Conservation (phyloP, 345 rosid species). For the Ceriops tagal region DNA sequence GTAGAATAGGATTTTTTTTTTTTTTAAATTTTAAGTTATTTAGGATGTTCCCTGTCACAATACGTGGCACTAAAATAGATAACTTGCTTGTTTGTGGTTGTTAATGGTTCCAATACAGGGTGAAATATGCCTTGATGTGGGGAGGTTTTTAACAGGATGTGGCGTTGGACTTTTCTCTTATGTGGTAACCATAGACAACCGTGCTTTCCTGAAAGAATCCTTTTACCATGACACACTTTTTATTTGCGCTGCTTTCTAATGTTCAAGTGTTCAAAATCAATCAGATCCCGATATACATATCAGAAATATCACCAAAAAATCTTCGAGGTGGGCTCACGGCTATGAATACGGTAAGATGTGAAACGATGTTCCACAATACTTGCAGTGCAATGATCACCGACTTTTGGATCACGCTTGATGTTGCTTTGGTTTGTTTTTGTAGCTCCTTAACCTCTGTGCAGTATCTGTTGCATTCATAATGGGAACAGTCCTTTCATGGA, state of each 20-base stretch:
- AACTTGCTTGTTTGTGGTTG: background rate
- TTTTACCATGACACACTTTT: background rate
- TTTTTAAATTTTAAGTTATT: background rate
- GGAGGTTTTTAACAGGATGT: conserved; percentile 73
- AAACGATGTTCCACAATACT: background rate
- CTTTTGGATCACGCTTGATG: background rate
- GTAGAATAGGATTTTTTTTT: background rate
- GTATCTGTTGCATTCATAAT: conserved; percentile 54
- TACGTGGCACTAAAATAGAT: background rate
- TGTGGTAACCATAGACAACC: conserved; percentile 37
- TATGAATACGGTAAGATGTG: conserved; percentile 42
- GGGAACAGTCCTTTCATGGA: conserved; percentile 70
- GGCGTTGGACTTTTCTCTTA: conserved; percentile 80
- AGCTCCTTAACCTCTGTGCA: conserved; percentile 73
- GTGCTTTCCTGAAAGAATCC: background rate
- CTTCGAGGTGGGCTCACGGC: conserved; percentile 81
- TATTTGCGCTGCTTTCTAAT: background rate
- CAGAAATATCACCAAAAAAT: conserved; percentile 80
- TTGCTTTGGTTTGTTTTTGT: background rate
- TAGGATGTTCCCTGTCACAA: background rate
- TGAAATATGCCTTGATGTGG: conserved; percentile 47
- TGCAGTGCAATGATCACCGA: background rate
- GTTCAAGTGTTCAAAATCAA: background rate
- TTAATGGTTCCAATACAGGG: conserved; percentile 33
- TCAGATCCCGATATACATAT: conserved; percentile 73